A percentile compares a stretch with the other conserved stretches of the same genome.
Evolutionary conservation across 2,329 filamentous ascomycete species (phyloP).

Genomic region (Ustulina deusta): DNA sequence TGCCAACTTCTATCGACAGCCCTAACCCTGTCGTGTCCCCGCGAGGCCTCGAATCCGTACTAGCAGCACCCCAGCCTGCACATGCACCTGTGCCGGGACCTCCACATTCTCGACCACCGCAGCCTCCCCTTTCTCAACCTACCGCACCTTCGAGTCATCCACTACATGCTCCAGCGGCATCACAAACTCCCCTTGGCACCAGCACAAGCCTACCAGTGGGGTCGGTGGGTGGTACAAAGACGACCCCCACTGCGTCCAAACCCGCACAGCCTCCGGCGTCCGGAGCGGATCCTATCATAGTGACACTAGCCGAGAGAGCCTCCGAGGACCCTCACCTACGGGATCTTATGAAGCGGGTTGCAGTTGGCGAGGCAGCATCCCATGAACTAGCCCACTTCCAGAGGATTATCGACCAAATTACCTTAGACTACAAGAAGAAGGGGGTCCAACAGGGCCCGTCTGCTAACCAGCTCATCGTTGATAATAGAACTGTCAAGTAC

Average conservation of each 20-base stretch:
- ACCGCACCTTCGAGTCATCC: constrained; percentile 43
- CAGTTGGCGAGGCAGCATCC: constrained; percentile 77
- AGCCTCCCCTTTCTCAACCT: constrained; percentile 50
- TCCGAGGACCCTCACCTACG: constrained; percentile 79
- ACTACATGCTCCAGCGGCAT: constrained; percentile 44
- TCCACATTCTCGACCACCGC: constrained; percentile 45
- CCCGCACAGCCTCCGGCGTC: constrained; percentile 42
- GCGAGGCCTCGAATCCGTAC: constrained; percentile 50
- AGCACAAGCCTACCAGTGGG: not conserved
- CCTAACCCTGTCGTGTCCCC: constrained; percentile 44
- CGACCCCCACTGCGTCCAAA: constrained; percentile 37
- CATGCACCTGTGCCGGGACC: constrained; percentile 41
- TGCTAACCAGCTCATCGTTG: constrained; percentile 66
- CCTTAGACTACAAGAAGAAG: constrained; percentile 66
- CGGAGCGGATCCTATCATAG: constrained; percentile 79
- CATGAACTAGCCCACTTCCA: constrained; percentile 82
- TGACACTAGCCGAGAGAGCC: constrained; percentile 80
- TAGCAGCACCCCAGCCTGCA: constrained; percentile 49
- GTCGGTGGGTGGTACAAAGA: constrained; percentile 10
- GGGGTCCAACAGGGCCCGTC: constrained; percentile 65
- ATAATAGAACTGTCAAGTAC: constrained; percentile 68
- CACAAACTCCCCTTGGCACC: constrained; percentile 19
- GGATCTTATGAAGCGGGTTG: constrained; percentile 85
- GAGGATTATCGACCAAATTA: constrained; percentile 83
- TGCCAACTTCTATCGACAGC: constrained; percentile 34